Evolutionary conservation across 331 rosid genomes (phyloP), one percentile per base, ranked within the genome.

Genomic region (Malus hybrid): DNA sequence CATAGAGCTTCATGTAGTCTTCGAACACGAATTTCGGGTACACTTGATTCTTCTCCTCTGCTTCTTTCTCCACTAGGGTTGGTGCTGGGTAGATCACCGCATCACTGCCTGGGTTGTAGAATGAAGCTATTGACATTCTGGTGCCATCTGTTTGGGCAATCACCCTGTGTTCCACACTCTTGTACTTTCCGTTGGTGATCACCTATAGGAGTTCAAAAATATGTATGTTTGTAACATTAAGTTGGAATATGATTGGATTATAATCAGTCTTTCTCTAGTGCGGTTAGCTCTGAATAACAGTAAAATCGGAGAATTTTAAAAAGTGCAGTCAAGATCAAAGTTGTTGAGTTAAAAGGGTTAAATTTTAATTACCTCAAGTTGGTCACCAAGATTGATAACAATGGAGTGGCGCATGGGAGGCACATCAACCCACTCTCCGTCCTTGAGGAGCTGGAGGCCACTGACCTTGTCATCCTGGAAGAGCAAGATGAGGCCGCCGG

Each of bases 381-480:
- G 98, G 79, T 93, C 98, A 5, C 98, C 97, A 6, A 93, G 85
- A 89, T 93, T 93, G 69, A 93, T 73, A 1, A 93, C 98, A 36
- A 93, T 88, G 83, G 98, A 92, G 75, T 93, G 97, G 79, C 90
- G 97, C 90, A 91, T 86, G 8, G 97, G 98, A 22, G 98, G 98
- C 7, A 93, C 98, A 73, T 91, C 97, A n/a, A 93, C 66, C 98
- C 98, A 93, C 20, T 87, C 36, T 20, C 81, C 98, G n/a, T 93
- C 94, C 75, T 91, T 93, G 76, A 91, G 97, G 1, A 93, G 88
- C 76, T 93, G 98, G 3, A 93, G 91, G 70, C 98, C 98, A 65
- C 94, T 85, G 78, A 93, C 97, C 80, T 90, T 91, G 87, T 93
- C 93, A 28, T 91, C 97, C 67, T 93, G 98, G 85, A 93, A 89